Evolutionary conservation across 805 yeast genomes (phyloP), one percentile per base, ranked within the genome.

Genomic region (Gaillardinia entomophila): DNA sequence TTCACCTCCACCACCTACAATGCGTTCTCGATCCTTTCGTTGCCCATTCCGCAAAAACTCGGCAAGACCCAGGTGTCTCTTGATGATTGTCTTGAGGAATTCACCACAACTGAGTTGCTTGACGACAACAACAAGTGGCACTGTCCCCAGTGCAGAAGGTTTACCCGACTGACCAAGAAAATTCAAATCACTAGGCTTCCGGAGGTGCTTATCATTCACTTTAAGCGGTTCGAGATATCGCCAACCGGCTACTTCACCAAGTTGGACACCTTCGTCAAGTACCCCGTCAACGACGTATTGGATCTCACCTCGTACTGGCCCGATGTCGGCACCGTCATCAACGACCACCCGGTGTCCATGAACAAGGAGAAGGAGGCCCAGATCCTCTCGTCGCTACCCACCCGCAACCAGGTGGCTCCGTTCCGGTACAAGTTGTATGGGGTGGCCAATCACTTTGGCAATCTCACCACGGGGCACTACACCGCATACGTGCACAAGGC

Each of bases 391-490:
- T 61, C 72, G 10, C 69, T 85, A 15, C 82, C 86, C 0, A 41
- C 54, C 1, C 62, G 95, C 38, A 87, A 84, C 14, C 96, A 88
- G 58, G 51, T 54, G 1, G 80, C 94, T 0, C 96, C 96, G 2
- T 89, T 87, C 58, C 64, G 71, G 17, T 89, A 88, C 54, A 74
- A 74, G 39, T 55, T 89, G 15, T 82, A 75, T 48, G 95, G 84
- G 0, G 95, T 88, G 1, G 86, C 86, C 12, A 79, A 85, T 43
- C 97, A 89, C 55, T 77, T 62, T 40, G 97, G 97, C 10, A 78
- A 82, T 25, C 65, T 89, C 24, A 73, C 79, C 26, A 83, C 89
- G 6, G 97, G 97, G 0, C 97, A 89, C 56, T 89, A 89, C 56
- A 89, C 96, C 0, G 64, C 95, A 1, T 84, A 68, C 49, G 90